A percentile compares a stretch with the other conserved stretches of the same genome.
Conservation (phyloP, 176 grass and related monocot genomes). For the Ensete glaucum region DNA sequence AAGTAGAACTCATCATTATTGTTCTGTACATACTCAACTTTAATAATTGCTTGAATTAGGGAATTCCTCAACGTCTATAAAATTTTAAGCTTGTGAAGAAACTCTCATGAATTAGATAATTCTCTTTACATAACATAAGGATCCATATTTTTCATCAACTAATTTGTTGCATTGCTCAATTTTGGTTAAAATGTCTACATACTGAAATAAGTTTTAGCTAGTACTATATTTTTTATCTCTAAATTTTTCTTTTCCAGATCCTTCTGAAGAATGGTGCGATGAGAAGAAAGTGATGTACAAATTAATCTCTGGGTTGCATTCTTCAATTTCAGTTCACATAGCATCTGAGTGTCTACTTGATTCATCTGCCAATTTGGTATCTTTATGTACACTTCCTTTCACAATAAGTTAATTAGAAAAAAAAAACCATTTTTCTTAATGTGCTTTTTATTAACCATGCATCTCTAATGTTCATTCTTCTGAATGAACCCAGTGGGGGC, state of each 20-base stretch:
- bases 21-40: neutral
- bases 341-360: constrained; percentile 79
- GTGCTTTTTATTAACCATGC: neutral
- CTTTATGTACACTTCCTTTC: neutral
- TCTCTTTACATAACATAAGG: neutral
- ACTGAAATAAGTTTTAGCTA: neutral
- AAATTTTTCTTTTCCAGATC: constrained; percentile 40
- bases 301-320: constrained; percentile 92
- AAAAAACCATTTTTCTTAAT: neutral
- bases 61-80: neutral
- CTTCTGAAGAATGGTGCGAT: constrained; percentile 74
- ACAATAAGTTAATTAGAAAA: neutral
- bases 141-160: neutral
- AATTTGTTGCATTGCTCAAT: neutral
- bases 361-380: constrained; percentile 52
- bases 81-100: neutral
- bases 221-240: neutral
- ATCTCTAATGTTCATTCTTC: constrained; percentile 13
- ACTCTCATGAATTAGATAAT: neutral
- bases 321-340: constrained; percentile 97
- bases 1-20: neutral
- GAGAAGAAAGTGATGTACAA: constrained; percentile 90
- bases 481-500: constrained; percentile 62
- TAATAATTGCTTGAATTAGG: no score
- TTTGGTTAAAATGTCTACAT: neutral